These are phyloP conservation scores for Aspergillus candidus DNA, from an alignment of 2,329 filamentous ascomycete species.

Conservation along the genomic window DNA sequence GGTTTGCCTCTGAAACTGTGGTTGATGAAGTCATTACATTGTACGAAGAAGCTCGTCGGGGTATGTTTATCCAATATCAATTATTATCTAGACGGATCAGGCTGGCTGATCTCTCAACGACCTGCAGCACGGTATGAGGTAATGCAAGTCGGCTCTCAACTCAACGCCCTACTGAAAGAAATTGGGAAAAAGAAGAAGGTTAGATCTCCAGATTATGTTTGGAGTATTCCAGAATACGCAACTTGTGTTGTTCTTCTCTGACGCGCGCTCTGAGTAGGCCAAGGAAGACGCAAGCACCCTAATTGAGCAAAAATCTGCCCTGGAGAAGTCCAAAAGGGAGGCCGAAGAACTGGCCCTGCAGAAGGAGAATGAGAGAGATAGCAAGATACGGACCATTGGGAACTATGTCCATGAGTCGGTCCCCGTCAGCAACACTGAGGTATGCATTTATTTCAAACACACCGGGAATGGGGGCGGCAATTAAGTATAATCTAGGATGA, in stretches of 20 bases:
- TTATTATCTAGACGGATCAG: neutral
- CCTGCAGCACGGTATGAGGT: slow-evolving; percentile 63
- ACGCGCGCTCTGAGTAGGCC: slow-evolving; percentile 42
- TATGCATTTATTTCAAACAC: slow-evolving; percentile 24
- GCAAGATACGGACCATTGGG: slow-evolving; percentile 77
- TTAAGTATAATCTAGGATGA: slow-evolving; percentile 52
- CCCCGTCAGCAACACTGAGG: slow-evolving; percentile 74
- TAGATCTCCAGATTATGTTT: slow-evolving; percentile 5
- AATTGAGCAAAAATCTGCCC: slow-evolving; percentile 66
- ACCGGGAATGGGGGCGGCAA: too few species aligned
- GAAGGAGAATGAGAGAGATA: slow-evolving; percentile 68
- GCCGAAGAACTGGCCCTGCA: slow-evolving; percentile 66
- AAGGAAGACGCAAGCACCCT: slow-evolving; percentile 84
- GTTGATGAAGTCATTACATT: slow-evolving; percentile 87
- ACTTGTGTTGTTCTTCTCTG: neutral
- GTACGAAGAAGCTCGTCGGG: slow-evolving; percentile 78
- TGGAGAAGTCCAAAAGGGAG: slow-evolving; percentile 77
- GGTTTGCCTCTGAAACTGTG: slow-evolving; percentile 70
- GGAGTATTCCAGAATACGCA: neutral
- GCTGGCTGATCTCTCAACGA: slow-evolving; percentile 4
- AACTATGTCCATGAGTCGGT: slow-evolving; percentile 90
- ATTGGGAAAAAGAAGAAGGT: slow-evolving; percentile 90
- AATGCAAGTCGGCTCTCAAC: slow-evolving; percentile 73
- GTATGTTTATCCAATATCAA: slow-evolving; percentile 37
- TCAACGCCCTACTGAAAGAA: slow-evolving; percentile 84